These are phyloP conservation scores for Moesziomyces parantarcticus DNA, from an alignment of 1,284 basidiomycete genomes.

Conservation along the genomic window DNA sequence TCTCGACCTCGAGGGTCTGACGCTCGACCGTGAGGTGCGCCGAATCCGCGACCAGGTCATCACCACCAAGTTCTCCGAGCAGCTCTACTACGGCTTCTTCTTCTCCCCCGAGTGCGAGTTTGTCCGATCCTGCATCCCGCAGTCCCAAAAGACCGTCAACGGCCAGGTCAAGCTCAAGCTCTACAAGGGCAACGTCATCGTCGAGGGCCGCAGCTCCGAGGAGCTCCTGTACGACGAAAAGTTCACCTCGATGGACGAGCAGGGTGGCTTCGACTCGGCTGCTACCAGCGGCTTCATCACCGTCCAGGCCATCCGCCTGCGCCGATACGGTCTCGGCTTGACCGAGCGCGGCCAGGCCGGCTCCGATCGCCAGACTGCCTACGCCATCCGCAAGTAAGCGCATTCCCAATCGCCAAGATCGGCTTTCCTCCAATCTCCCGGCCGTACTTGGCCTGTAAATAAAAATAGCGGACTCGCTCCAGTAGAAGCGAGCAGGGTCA, in stretches of 20 bases:
- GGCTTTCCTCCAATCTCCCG: no score
- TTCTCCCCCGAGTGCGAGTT: slow-evolving; percentile 99
- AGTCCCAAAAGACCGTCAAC: slow-evolving; percentile 95
- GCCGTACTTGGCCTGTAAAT: not conserved
- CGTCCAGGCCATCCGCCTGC: slow-evolving; percentile 65
- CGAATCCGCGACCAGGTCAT: slow-evolving; percentile 93
- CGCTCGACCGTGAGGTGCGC: slow-evolving; percentile 95
- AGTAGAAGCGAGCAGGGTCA: no score
- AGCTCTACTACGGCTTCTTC: slow-evolving; percentile 93
- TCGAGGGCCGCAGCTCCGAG: slow-evolving; percentile 89
- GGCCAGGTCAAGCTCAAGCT: slow-evolving; percentile 88
- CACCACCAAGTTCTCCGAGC: slow-evolving; percentile 86
- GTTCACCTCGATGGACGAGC: slow-evolving; percentile 98
- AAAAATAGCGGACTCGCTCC: not conserved
- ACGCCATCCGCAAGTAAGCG: slow-evolving; percentile 52
- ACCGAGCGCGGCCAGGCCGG: slow-evolving; percentile 59
- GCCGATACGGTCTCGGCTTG: slow-evolving; percentile 61
- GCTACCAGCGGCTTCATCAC: slow-evolving; percentile 66
- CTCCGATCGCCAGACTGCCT: slow-evolving; percentile 55
- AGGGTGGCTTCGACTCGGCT: slow-evolving; percentile 85
- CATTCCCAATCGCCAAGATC: no score
- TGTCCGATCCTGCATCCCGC: slow-evolving; percentile 76
- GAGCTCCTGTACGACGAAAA: slow-evolving; percentile 93
- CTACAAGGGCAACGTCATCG: slow-evolving; percentile 95
- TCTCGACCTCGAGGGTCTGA: slow-evolving; percentile 95